Conservation (phyloP, 768 basidiomycete species). For the Neoboletus subvelutipes region DNA sequence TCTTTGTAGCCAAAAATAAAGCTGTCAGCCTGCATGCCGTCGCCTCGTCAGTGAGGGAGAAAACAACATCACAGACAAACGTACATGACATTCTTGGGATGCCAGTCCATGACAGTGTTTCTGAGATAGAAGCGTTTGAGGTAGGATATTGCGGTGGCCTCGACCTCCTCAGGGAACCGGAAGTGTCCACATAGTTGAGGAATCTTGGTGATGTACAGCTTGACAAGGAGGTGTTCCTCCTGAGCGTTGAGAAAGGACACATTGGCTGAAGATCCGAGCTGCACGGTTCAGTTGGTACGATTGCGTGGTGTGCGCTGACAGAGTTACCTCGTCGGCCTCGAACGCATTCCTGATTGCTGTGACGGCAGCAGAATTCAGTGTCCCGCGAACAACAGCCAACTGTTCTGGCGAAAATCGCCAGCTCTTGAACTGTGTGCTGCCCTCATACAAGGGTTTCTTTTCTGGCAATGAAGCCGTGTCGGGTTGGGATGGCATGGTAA, state of each 20-base stretch:
- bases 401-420: conserved; percentile 84
- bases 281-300: conserved; percentile 11
- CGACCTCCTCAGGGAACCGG: conserved; percentile 87
- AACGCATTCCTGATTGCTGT: conserved; percentile 73
- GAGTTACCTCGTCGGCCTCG: conserved; percentile 72
- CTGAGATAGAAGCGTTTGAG: conserved; percentile 96
- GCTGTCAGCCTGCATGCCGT: conserved; percentile 75
- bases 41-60: not conserved
- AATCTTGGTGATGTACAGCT: conserved; percentile 86
- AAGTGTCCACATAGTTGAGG: conserved; percentile 81
- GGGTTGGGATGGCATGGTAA: conserved; percentile 15
- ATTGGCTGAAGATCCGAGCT: conserved; percentile 73
- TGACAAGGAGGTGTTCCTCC: conserved; percentile 88
- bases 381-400: conserved; percentile 56
- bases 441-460: conserved; percentile 60
- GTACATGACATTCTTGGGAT: conserved; percentile 97
- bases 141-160: conserved; percentile 89
- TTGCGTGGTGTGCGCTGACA: not conserved
- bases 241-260: conserved; percentile 70
- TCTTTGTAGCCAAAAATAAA: conserved; percentile 94
- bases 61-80: conserved; percentile 26
- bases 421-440: conserved; percentile 77
- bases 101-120: conserved; percentile 99
- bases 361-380: conserved; percentile 76
- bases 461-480: not conserved